Evolutionary conservation across 345 rosid species (phyloP).

Genomic region (Syzygium oleosum): DNA sequence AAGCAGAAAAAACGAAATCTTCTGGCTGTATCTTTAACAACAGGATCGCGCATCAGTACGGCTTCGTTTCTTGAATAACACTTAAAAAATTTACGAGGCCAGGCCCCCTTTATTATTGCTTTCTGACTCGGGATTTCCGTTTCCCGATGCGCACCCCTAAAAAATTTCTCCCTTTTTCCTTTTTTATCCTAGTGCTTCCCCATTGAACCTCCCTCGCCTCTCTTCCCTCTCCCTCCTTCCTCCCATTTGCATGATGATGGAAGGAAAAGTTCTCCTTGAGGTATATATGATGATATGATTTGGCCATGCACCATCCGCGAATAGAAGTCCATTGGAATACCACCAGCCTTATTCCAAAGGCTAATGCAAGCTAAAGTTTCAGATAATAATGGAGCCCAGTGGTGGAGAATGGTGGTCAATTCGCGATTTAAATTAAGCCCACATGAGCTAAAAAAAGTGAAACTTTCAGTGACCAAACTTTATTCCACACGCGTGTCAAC

Average conservation of each 20-base stretch:
- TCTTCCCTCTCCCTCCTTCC: neutral
- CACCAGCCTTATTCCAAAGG: neutral
- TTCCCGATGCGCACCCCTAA: neutral
- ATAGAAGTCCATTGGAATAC: neutral
- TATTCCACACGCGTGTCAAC: neutral
- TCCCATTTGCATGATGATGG: neutral
- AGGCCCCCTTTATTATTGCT: conserved; percentile 31
- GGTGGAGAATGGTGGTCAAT: neutral
- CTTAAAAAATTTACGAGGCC: neutral
- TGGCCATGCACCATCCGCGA: neutral
- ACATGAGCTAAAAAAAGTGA: neutral
- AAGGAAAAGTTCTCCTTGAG: neutral
- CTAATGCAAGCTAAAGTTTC: neutral
- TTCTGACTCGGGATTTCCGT: conserved; percentile 70
- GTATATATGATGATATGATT: neutral
- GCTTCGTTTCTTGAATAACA: neutral
- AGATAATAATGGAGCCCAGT: neutral
- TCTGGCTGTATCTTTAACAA: conserved; percentile 15
- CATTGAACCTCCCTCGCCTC: neutral
- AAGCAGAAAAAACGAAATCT: conserved; percentile 12
- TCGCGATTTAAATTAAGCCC: neutral
- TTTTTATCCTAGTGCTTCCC: neutral
- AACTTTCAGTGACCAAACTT: neutral
- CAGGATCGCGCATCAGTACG: conserved; percentile 27
- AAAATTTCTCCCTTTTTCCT: neutral